Percentiles rank a stretch among this genome's conserved stretches.
Evolutionary conservation across 192 early-diverging fungal species (phyloP).

Genomic region (Coemansia sp.): DNA sequence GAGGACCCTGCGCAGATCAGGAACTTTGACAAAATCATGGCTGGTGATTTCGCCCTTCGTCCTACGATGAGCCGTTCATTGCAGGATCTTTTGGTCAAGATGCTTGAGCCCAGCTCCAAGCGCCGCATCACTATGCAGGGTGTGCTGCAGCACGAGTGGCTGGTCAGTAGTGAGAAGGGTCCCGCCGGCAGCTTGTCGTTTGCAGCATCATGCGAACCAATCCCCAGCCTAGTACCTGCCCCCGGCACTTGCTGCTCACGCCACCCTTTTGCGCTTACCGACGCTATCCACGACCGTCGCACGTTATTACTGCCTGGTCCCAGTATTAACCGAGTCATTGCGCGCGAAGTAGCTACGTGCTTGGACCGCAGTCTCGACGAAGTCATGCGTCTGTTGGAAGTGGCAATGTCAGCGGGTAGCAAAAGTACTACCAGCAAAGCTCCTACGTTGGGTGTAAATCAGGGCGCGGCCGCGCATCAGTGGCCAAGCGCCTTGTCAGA

Average conservation of each 20-base stretch:
- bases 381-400: slow-evolving; percentile 30
- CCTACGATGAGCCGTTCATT: slow-evolving; percentile 34
- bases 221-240: not conserved
- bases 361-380: slow-evolving; percentile 42
- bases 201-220: not conserved
- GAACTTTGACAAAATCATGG: slow-evolving; percentile 62
- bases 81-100: slow-evolving; percentile 48
- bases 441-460: not conserved
- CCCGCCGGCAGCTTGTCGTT: slow-evolving; percentile 5
- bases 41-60: slow-evolving; percentile 55
- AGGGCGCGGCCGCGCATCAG: slow-evolving; percentile 13
- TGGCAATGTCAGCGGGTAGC: slow-evolving; percentile 27
- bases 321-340: slow-evolving; percentile 20
- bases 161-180: too few relatives aligned
- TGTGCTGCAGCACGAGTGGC: slow-evolving; percentile 45
- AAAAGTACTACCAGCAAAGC: too few relatives aligned
- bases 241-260: slow-evolving; percentile 25
- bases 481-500: slow-evolving; percentile 18
- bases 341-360: slow-evolving; percentile 41
- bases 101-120: slow-evolving; percentile 48
- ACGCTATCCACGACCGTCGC: slow-evolving; percentile 25
- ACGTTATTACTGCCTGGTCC: slow-evolving; percentile 37
- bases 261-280: slow-evolving; percentile 13
- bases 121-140: slow-evolving; percentile 38
- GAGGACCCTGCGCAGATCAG: slow-evolving; percentile 52